phyloP scores from a whole-genome alignment of 306 rosid species.

The Gleditsia sinensis region DNA sequence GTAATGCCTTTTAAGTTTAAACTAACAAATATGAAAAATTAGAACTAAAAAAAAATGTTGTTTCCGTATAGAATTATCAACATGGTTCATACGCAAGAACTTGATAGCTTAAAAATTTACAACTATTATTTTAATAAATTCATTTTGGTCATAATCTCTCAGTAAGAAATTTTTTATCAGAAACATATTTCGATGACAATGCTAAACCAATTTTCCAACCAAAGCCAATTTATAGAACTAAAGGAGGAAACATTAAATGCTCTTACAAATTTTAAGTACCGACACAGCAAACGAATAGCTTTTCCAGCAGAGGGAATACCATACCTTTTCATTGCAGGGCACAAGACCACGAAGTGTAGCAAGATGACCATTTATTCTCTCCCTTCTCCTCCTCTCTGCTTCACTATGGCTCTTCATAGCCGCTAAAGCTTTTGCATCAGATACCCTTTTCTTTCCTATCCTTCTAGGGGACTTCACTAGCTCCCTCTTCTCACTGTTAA shows the following conservation, averaged over 20 bases:
- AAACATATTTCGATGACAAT: neutral
- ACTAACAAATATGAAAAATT: too few relatives aligned
- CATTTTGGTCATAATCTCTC: neutral
- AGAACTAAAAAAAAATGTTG: neutral
- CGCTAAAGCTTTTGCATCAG: constrained; percentile 59
- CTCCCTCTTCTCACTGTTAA: constrained; percentile 55
- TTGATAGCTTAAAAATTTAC: neutral
- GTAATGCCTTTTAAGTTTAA: too few relatives aligned
- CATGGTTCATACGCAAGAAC: neutral
- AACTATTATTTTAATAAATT: neutral
- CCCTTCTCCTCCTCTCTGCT: constrained; percentile 76
- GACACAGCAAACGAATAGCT: neutral
- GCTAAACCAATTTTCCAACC: neutral
- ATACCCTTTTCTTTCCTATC: constrained; percentile 45
- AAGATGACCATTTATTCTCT: constrained; percentile 72
- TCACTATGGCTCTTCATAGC: constrained; percentile 78
- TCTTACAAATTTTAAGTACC: neutral
- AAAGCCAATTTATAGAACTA: neutral
- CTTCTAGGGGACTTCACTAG: constrained; percentile 47
- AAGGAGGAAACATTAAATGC: neutral
- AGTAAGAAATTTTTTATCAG: neutral
- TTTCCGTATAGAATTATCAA: neutral
- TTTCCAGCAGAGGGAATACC: neutral
- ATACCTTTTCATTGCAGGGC: constrained; percentile 58
- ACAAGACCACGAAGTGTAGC: constrained; percentile 65